A percentile compares a stretch with the other conserved stretches of the same genome.
phyloP scores from a whole-genome alignment of 2,329 filamentous ascomycete genomes.

The Fusarium praegraminearum region DNA sequence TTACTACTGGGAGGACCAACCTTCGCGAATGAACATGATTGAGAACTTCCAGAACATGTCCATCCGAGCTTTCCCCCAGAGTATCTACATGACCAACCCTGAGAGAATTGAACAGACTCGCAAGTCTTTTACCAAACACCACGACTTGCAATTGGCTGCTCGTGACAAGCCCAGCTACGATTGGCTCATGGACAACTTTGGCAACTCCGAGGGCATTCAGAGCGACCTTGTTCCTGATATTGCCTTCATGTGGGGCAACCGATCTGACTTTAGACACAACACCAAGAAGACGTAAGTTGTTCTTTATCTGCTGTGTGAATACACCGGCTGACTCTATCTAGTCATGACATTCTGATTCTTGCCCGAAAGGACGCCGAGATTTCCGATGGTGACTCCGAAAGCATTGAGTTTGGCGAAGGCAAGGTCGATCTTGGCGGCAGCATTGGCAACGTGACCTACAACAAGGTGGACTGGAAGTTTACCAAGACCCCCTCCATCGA shows the following conservation, averaged over 20 bases:
- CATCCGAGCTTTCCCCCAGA: conserved; percentile 46
- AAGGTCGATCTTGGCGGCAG: conserved; percentile 38
- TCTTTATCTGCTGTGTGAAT: background rate
- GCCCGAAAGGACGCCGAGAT: conserved; percentile 46
- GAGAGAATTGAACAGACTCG: conserved; percentile 41
- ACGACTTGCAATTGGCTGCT: conserved; percentile 45
- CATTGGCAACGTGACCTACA: conserved; percentile 45
- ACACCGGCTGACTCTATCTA: conserved; percentile 25
- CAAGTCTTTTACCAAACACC: conserved; percentile 38
- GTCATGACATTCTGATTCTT: conserved; percentile 46
- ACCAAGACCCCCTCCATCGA: conserved; percentile 44
- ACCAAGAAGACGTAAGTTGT: conserved; percentile 45
- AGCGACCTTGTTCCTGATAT: conserved; percentile 46
- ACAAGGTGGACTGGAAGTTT: conserved; percentile 48
- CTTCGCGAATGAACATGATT: conserved; percentile 49
- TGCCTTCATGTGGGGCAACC: conserved; percentile 48
- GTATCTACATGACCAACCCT: conserved; percentile 42
- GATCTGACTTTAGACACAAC: conserved; percentile 45
- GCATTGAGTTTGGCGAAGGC: conserved; percentile 44
- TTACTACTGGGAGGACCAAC: conserved; percentile 49
- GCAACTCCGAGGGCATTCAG: conserved; percentile 35
- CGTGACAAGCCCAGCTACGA: conserved; percentile 47
- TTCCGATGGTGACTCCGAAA: conserved; percentile 37
- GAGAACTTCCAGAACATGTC: conserved; percentile 40
- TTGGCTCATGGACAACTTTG: conserved; percentile 44